These are phyloP conservation scores for Poteriospumella lacustris DNA, from an alignment of 108 stramenopile species.

Conservation along the genomic window DNA sequence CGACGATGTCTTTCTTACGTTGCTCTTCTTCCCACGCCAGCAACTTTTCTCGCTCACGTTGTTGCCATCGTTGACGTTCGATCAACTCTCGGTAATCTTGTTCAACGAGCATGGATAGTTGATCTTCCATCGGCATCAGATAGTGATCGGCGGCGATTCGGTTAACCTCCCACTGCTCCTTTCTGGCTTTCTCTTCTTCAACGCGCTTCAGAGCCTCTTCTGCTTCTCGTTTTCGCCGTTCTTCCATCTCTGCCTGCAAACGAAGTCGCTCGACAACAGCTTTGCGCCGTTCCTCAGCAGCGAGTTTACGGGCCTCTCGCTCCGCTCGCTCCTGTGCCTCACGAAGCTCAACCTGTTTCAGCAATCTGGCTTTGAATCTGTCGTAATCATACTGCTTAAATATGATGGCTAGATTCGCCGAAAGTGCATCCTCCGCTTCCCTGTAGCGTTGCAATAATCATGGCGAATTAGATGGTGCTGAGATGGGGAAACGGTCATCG, in stretches of 20 bases:
- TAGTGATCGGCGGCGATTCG: background rate
- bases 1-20: slow-evolving; percentile 1
- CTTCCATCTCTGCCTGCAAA: background rate
- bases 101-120: slow-evolving; percentile 3
- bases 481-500: background rate
- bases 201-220: background rate
- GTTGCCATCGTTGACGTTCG: background rate
- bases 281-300: slow-evolving; percentile 1
- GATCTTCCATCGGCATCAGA: slow-evolving; percentile 1
- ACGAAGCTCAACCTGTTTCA: background rate
- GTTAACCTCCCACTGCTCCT: background rate
- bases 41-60: background rate
- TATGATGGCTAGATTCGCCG: background rate
- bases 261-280: slow-evolving; percentile 14
- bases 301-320: background rate
- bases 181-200: slow-evolving; percentile 22
- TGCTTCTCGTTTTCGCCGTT: slow-evolving; percentile 14
- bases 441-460: slow-evolving; percentile 11
- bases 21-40: slow-evolving; percentile 23
- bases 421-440: background rate
- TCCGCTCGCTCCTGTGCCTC: background rate
- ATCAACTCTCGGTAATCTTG: slow-evolving; percentile 14
- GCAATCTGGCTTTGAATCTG: background rate
- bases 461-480: background rate
- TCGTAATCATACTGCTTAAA: background rate